Evolutionary conservation across 1,284 basidiomycete species (phyloP).

Genomic region (Cystobasidium sp.): DNA sequence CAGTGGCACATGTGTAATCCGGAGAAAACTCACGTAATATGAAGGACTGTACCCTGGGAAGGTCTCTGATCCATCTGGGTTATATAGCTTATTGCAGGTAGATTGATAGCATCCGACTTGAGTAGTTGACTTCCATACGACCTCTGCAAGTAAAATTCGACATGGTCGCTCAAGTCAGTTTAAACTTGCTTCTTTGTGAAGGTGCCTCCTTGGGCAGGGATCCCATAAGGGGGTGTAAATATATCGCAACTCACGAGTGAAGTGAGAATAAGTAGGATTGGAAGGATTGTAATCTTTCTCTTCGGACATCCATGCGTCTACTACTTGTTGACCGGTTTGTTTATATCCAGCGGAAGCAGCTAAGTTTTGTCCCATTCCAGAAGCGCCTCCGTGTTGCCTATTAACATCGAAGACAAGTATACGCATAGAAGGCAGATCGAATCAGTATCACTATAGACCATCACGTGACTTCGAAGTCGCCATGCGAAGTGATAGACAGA

Average conservation of each 20-base stretch:
- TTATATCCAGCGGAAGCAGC: conserved; percentile 28
- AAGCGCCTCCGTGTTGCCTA: conserved; percentile 30
- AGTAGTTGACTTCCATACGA: conserved; percentile 41
- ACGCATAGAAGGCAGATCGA: not conserved
- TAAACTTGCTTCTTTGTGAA: too few relatives aligned
- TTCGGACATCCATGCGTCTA: conserved; percentile 37
- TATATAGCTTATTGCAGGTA: conserved; percentile 35
- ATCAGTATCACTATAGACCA: not conserved
- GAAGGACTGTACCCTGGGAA: conserved; percentile 11
- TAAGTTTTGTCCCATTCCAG: conserved; percentile 40
- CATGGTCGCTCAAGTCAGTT: too few relatives aligned
- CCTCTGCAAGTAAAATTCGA: conserved; percentile 22
- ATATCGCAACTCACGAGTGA: too few relatives aligned
- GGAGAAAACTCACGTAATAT: conserved; percentile 15
- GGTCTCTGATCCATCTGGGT: conserved; percentile 13
- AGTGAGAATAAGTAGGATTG: conserved; percentile 42
- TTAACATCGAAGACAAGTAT: not conserved
- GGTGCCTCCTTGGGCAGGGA: too few relatives aligned
- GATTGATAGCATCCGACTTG: conserved; percentile 39
- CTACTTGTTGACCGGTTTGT: conserved; percentile 24
- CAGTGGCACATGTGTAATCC: not conserved
- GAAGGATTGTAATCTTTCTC: conserved; percentile 39
- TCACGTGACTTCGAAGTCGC: conserved; percentile 4
- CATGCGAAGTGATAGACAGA: not conserved
- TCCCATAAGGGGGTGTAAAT: too few relatives aligned